phyloP scores from a whole-genome alignment of 192 early-diverging fungal species.

The Podila clonocystis region DNA sequence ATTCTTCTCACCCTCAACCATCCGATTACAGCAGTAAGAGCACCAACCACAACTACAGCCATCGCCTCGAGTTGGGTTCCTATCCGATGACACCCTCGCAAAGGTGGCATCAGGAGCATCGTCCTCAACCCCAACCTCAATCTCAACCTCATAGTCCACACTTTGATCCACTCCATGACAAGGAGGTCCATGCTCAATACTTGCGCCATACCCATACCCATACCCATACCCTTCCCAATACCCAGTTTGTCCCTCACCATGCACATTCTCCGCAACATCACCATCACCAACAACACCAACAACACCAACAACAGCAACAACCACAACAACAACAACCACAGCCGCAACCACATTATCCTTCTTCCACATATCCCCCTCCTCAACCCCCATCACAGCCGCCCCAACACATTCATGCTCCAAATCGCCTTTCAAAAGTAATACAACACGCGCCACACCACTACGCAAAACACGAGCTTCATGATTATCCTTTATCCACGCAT shows the following conservation, averaged over 20 bases:
- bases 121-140: not conserved
- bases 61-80: too few relatives aligned
- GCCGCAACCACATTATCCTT: not conserved
- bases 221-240: too few relatives aligned
- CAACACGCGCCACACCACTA: not conserved
- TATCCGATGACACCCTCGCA: constrained; percentile 2
- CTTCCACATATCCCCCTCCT: not conserved
- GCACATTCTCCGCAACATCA: not conserved
- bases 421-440: not conserved
- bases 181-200: too few relatives aligned
- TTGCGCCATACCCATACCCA: too few relatives aligned
- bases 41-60: not conserved
- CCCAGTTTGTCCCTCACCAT: too few relatives aligned
- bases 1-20: not conserved
- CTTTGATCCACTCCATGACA: too few relatives aligned
- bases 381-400: not conserved
- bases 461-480: not conserved
- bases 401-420: not conserved
- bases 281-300: not conserved
- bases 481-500: not conserved
- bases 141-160: not conserved
- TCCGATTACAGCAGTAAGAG: not conserved
- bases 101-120: constrained; percentile 7
- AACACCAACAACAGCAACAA: not conserved
- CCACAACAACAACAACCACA: not conserved